Evolutionary conservation across 768 basidiomycete genomes (phyloP).

Genomic region (Boletus rufocinnamomeus): DNA sequence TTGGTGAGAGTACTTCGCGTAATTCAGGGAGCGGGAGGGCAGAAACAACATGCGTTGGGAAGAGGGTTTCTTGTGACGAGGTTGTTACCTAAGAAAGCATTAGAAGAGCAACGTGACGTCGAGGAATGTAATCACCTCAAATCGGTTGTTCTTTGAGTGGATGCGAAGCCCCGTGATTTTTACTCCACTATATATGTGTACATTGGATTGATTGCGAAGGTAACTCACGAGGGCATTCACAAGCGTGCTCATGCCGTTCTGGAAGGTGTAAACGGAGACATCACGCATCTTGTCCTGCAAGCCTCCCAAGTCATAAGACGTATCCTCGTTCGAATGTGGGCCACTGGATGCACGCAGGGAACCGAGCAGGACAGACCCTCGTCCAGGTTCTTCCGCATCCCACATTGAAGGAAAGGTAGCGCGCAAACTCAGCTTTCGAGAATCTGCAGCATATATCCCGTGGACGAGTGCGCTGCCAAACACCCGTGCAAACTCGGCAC

Average conservation of each 20-base stretch:
- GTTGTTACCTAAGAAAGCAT: constrained; percentile 34
- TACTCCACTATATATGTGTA: constrained; percentile 53
- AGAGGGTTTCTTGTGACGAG: constrained; percentile 36
- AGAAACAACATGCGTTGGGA: constrained; percentile 73
- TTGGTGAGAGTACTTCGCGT: constrained; percentile 42
- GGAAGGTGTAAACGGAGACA: constrained; percentile 82
- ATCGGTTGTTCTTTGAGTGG: constrained; percentile 35
- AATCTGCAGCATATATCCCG: constrained; percentile 91
- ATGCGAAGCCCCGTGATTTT: constrained; percentile 38
- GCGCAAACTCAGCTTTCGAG: constrained; percentile 69
- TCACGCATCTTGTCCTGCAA: constrained; percentile 49
- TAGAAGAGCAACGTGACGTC: constrained; percentile 5
- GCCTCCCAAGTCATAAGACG: constrained; percentile 52
- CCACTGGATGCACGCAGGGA: constrained; percentile 37
- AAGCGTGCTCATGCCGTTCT: constrained; percentile 71
- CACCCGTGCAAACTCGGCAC: constrained; percentile 65
- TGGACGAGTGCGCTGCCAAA: constrained; percentile 85
- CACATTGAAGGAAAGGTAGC: constrained; percentile 77
- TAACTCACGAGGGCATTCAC: constrained; percentile 53
- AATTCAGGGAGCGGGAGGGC: constrained; percentile 68
- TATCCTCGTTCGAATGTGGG: constrained; percentile 4
- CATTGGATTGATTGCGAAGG: constrained; percentile 52
- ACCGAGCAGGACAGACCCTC: constrained; percentile 72
- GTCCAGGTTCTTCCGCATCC: constrained; percentile 64
- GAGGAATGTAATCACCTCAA: constrained; percentile 44